Conservation (phyloP, 257 asterid species). For the Solanum piurae region DNA sequence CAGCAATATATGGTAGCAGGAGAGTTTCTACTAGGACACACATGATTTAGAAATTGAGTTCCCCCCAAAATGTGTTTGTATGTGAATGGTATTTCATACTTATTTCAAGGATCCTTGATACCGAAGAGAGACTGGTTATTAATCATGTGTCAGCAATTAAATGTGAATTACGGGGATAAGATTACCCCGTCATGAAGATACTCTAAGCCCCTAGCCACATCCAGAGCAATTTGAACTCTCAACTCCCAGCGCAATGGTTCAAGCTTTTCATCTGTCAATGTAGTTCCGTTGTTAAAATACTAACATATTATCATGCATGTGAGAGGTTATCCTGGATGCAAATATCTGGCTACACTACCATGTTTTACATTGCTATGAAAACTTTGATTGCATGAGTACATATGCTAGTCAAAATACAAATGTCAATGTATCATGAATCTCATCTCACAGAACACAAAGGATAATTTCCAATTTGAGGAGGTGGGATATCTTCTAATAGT, state of each 20-base stretch:
- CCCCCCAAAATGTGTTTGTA: background rate
- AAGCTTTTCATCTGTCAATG: constrained; percentile 41
- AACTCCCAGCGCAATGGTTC: constrained; percentile 62
- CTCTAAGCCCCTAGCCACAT: constrained; percentile 94
- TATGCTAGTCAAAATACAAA: background rate
- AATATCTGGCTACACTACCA: background rate
- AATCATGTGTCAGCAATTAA: background rate
- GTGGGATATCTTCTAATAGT: background rate
- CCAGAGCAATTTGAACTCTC: constrained; percentile 84
- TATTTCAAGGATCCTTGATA: background rate
- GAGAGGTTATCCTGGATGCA: background rate
- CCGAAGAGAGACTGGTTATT: background rate
- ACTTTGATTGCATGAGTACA: background rate
- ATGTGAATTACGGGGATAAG: background rate
- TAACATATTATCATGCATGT: background rate
- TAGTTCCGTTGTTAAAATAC: background rate
- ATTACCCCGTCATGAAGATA: constrained; percentile 98
- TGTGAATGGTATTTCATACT: background rate
- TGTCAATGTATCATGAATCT: background rate
- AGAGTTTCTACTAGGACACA: background rate
- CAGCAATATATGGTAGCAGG: background rate
- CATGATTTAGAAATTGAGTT: background rate
- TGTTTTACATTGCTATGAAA: background rate
- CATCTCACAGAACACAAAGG: background rate
- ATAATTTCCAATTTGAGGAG: background rate